Percentiles rank a stretch among this genome's conserved stretches.
phyloP scores from a whole-genome alignment of 352 stramenopile genomes.

The Phytophthora cactorum region DNA sequence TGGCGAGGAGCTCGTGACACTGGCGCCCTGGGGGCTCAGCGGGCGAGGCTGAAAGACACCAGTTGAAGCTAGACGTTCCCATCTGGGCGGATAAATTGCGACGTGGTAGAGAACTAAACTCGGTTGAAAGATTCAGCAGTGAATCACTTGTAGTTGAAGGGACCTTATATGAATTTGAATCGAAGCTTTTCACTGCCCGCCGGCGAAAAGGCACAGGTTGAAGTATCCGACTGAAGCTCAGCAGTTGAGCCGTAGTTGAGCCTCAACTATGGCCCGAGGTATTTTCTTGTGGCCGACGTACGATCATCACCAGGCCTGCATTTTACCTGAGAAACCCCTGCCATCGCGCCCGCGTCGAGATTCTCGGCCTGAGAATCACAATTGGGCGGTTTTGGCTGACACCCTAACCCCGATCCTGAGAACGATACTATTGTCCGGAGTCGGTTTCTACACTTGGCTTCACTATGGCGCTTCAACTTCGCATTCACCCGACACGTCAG shows the following conservation, averaged over 20 bases:
- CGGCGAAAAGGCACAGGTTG: too few species aligned
- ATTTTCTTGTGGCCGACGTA: too few species aligned
- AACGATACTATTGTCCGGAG: slow-evolving; percentile 23
- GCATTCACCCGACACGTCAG: slow-evolving; percentile 30
- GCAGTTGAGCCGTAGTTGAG: neutral
- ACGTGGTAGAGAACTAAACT: slow-evolving; percentile 14
- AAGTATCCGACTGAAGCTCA: too few species aligned
- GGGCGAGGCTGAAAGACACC: slow-evolving; percentile 19
- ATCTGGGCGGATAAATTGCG: slow-evolving; percentile 16
- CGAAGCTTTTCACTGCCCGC: neutral
- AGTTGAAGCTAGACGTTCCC: slow-evolving; percentile 13
- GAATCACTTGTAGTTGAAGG: slow-evolving; percentile 26
- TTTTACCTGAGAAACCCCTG: neutral
- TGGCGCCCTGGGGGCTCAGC: slow-evolving; percentile 84
- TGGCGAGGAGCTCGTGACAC: slow-evolving; percentile 97
- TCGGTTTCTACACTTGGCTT: slow-evolving; percentile 36
- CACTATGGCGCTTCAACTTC: slow-evolving; percentile 43
- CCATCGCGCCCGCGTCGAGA: neutral
- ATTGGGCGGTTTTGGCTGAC: slow-evolving; percentile 9
- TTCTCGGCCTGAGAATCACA: slow-evolving; percentile 6
- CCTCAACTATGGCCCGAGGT: neutral
- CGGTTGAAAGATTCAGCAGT: slow-evolving; percentile 18
- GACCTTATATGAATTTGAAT: slow-evolving; percentile 11
- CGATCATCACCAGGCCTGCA: neutral
- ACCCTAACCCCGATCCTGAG: slow-evolving; percentile 23